phyloP scores from a whole-genome alignment of 1,284 basidiomycete species.

The Neolentinus lepideus region DNA sequence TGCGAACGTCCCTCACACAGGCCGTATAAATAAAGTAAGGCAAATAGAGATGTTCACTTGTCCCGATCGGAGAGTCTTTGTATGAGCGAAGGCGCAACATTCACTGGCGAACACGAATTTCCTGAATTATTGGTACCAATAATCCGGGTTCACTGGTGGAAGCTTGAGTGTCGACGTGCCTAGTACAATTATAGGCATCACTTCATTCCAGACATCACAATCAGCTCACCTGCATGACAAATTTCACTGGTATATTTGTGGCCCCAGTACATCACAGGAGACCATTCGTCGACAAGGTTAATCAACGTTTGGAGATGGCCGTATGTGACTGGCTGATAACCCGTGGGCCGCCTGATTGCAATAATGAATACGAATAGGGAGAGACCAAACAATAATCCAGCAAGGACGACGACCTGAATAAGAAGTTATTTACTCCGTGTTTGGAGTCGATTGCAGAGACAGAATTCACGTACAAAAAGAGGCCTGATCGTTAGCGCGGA shows the following conservation, averaged over 20 bases:
- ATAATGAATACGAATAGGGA: neutral
- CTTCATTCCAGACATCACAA: neutral
- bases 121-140: neutral
- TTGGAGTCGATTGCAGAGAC: neutral
- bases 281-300: conserved; percentile 2
- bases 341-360: neutral
- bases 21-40: too few species aligned
- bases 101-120: too few species aligned
- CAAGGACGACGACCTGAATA: neutral
- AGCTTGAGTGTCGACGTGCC: neutral
- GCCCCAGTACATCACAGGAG: neutral
- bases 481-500: neutral
- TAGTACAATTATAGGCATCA: neutral
- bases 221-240: conserved; percentile 1
- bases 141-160: neutral
- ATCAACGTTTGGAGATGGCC: neutral
- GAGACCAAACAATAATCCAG: neutral
- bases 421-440: neutral
- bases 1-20: too few species aligned
- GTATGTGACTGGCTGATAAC: neutral
- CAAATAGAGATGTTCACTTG: too few species aligned
- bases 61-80: too few species aligned
- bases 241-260: neutral
- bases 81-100: too few species aligned
- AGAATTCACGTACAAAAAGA: neutral